These are phyloP conservation scores for Hypoxylon sp. DNA, from an alignment of 2,329 filamentous ascomycete species.

Conservation along the genomic window DNA sequence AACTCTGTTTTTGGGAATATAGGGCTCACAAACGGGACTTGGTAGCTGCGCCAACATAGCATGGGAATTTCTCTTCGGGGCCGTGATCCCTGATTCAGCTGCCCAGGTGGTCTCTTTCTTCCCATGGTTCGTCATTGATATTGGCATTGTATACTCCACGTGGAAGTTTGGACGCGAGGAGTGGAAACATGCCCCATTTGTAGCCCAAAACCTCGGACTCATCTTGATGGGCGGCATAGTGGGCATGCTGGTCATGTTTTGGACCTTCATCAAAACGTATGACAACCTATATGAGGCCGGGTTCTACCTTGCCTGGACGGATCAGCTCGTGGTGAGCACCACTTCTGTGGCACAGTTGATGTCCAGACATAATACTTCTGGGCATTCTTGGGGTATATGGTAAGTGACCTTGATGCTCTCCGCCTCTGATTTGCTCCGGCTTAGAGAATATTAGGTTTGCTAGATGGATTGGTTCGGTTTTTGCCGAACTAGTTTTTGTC, in stretches of 20 bases:
- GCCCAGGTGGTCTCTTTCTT: conserved; percentile 14
- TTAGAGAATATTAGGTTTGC: conserved; percentile 1
- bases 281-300: conserved; percentile 7
- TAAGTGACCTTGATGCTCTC: neutral
- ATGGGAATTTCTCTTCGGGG: conserved; percentile 16
- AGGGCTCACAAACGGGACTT: neutral
- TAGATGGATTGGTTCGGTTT: conserved; percentile 15
- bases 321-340: conserved; percentile 10
- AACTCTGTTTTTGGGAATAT: neutral
- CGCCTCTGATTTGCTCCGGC: neutral
- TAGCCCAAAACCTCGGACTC: conserved; percentile 12
- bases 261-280: conserved; percentile 10
- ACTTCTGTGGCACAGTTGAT: conserved; percentile 13
- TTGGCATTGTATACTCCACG: conserved; percentile 15
- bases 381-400: conserved; percentile 17
- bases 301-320: conserved; percentile 11
- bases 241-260: conserved; percentile 10
- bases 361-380: conserved; percentile 16
- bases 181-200: conserved; percentile 9
- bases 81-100: conserved; percentile 3
- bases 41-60: conserved; percentile 16
- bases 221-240: conserved; percentile 2
- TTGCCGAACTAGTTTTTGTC: conserved; percentile 5
- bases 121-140: conserved; percentile 15
- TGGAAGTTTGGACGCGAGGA: conserved; percentile 11